These are phyloP conservation scores for Mucor racemosus DNA, from an alignment of 371 early-diverging fungal species.

Conservation along the genomic window DNA sequence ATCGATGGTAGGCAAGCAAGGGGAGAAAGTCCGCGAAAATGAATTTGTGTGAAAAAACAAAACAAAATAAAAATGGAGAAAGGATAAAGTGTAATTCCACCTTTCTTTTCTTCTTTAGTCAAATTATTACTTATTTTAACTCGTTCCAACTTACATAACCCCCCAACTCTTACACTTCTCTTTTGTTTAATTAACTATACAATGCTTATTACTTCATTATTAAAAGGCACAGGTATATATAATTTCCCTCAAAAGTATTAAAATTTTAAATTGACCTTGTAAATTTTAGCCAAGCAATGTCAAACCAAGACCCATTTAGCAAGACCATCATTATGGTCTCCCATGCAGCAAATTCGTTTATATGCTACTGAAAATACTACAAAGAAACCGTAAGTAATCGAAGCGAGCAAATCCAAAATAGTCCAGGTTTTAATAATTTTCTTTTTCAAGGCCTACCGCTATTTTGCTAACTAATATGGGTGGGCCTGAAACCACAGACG, in stretches of 20 bases:
- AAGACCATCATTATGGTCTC: background rate
- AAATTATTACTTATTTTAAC: background rate
- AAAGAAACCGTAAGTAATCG: slow-evolving; percentile 24
- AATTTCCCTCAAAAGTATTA: background rate
- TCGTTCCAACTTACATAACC: background rate
- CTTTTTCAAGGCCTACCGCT: slow-evolving; percentile 64
- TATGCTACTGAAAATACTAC: slow-evolving; percentile 6
- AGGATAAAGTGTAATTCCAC: slow-evolving; percentile 4
- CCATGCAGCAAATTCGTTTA: background rate
- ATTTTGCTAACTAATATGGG: slow-evolving; percentile 94
- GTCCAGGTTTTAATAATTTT: background rate
- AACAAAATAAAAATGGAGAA: background rate
- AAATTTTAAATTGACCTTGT: background rate
- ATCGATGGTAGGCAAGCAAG: slow-evolving; percentile 5
- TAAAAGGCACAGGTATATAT: background rate
- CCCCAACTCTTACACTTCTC: slow-evolving; percentile 7
- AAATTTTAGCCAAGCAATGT: slow-evolving; percentile 7
- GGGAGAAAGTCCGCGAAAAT: slow-evolving; percentile 1
- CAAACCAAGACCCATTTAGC: background rate
- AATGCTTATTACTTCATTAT: slow-evolving; percentile 1
- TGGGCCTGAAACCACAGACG: slow-evolving; percentile 80
- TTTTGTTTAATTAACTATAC: background rate
- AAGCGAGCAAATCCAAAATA: background rate
- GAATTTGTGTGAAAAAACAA: too few relatives aligned
- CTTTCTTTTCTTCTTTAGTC: background rate